Conservation (phyloP, 306 rosid species). For the Vachellia collinsii region DNA sequence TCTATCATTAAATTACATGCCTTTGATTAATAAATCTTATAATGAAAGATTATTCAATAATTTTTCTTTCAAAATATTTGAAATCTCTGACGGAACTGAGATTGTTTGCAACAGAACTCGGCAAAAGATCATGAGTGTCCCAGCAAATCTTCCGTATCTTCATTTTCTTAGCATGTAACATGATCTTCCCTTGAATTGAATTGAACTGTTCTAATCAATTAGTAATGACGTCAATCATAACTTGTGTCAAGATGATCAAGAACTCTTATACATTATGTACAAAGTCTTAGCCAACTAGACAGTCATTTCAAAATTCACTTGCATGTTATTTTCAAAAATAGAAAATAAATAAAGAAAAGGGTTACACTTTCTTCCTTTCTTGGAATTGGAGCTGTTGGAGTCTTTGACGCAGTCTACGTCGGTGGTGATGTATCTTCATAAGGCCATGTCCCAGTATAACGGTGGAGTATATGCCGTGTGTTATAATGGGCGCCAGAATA, state of each 20-base stretch:
- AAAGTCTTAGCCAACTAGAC: conserved; percentile 41
- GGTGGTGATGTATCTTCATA: conserved; percentile 90
- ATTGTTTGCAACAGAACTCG: neutral
- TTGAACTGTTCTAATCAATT: neutral
- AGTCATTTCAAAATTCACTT: conserved; percentile 40
- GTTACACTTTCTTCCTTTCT: conserved; percentile 34
- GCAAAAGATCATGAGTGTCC: neutral
- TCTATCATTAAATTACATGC: no score
- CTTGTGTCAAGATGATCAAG: conserved; percentile 27
- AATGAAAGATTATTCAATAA: no score
- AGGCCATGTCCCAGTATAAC: conserved; percentile 97
- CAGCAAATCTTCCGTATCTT: no score
- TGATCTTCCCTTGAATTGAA: neutral
- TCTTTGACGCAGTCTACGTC: conserved; percentile 75
- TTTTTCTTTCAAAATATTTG: no score
- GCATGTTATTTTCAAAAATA: neutral
- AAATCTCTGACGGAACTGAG: neutral
- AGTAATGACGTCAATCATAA: neutral
- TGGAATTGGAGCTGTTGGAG: conserved; percentile 70
- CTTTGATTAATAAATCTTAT: no score
- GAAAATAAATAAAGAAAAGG: neutral
- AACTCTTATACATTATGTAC: conserved; percentile 45
- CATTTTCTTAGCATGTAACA: neutral
- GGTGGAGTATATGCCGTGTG: conserved; percentile 91
- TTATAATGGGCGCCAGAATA: conserved; percentile 90